Conservation (phyloP, 1,284 basidiomycete species). For the Fomitiporia mediterranea region DNA sequence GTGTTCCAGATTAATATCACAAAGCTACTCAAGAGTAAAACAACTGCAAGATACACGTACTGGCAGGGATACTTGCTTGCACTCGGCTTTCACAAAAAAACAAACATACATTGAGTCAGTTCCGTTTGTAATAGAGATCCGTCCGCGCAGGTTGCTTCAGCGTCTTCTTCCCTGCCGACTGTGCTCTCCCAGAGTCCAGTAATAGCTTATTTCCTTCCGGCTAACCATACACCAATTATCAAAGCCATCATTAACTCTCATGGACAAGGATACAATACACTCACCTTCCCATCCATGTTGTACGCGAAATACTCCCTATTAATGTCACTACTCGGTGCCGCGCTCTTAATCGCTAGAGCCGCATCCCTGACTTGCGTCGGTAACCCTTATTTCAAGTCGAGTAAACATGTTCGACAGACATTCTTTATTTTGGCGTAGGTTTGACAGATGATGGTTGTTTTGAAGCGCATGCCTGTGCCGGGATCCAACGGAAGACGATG, state of each 20-base stretch:
- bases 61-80: constrained; percentile 88
- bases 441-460: constrained; percentile 97
- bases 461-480: constrained; percentile 88
- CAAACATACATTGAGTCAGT: constrained; percentile 90
- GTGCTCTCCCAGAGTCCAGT: constrained; percentile 64
- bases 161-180: constrained; percentile 89
- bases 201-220: constrained; percentile 64
- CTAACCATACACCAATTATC: constrained; percentile 31
- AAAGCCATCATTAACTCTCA: not conserved
- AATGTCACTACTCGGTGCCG: constrained; percentile 93
- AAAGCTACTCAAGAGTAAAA: too few species aligned
- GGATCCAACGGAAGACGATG: constrained; percentile 98
- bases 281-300: constrained; percentile 87
- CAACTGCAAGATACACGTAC: constrained; percentile 31
- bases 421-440: constrained; percentile 99
- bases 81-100: constrained; percentile 97
- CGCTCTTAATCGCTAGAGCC: constrained; percentile 81
- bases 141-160: constrained; percentile 89
- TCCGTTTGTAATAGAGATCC: constrained; percentile 96
- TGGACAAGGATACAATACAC: constrained; percentile 24
- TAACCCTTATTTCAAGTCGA: constrained; percentile 94
- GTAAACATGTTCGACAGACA: constrained; percentile 95
- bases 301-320: constrained; percentile 98
- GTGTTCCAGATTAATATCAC: constrained; percentile 3
- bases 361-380: constrained; percentile 98